Evolutionary conservation across 345 rosid genomes (phyloP).

Genomic region (Hibiscus tridactylites): DNA sequence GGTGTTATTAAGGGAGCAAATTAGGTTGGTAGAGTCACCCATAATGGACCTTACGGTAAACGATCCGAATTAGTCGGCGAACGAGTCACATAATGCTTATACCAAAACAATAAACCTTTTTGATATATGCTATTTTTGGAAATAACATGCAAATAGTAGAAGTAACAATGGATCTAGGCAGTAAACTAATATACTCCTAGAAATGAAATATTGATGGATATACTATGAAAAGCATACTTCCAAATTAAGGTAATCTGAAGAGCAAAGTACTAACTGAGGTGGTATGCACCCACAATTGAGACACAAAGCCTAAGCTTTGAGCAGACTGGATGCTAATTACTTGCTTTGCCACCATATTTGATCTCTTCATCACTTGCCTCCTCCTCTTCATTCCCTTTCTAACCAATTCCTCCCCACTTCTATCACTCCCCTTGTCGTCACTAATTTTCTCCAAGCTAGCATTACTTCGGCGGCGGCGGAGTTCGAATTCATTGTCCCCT

Average conservation of each 20-base stretch:
- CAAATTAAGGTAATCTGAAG: neutral
- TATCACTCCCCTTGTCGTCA: slow-evolving; percentile 9
- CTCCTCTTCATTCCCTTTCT: slow-evolving; percentile 24
- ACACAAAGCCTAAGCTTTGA: slow-evolving; percentile 54
- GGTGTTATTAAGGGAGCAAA: no score
- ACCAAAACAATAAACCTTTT: no score
- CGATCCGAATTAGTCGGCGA: no score
- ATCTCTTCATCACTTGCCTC: slow-evolving; percentile 42
- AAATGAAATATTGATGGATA: no score
- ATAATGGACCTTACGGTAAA: no score
- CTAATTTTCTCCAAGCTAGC: slow-evolving; percentile 11
- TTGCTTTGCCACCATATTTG: slow-evolving; percentile 41
- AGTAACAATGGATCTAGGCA: neutral
- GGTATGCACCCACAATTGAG: slow-evolving; percentile 85
- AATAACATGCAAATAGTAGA: neutral
- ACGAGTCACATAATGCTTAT: no score
- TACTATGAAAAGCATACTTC: neutral
- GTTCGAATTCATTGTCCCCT: slow-evolving; percentile 12
- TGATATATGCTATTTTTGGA: no score
- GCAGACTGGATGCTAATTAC: slow-evolving; percentile 73
- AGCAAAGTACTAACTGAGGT: slow-evolving; percentile 35
- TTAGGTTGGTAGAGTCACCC: no score
- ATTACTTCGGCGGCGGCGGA: slow-evolving; percentile 5
- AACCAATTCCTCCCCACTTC: slow-evolving; percentile 6
- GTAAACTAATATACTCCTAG: neutral